These are phyloP conservation scores for Gossypium anomalum DNA, from an alignment of 345 rosid species.

Conservation along the genomic window DNA sequence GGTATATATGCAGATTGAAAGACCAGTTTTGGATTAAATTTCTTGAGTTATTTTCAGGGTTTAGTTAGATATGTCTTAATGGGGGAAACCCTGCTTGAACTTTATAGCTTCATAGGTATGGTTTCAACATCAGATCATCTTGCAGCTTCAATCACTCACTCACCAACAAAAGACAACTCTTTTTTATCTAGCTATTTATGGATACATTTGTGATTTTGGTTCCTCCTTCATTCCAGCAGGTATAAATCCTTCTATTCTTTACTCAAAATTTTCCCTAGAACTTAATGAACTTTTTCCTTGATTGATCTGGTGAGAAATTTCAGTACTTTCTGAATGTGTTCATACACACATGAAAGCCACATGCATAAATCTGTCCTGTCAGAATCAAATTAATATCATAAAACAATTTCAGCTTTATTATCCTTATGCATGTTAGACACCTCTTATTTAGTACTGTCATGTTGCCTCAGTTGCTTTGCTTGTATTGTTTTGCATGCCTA, in stretches of 20 bases:
- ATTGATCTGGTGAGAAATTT: background rate
- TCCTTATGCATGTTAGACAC: no score
- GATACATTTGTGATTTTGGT: background rate
- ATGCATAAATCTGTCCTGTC: conserved; percentile 1
- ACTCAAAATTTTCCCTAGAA: background rate
- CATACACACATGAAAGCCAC: background rate
- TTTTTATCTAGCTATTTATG: background rate
- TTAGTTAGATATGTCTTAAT: no score
- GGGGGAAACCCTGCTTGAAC: no score
- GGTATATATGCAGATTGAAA: background rate
- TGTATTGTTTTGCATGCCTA: background rate
- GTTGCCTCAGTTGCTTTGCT: no score
- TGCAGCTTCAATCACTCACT: conserved; percentile 67
- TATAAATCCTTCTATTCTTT: conserved; percentile 1
- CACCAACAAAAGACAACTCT: conserved; percentile 32
- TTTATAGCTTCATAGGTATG: conserved; percentile 3
- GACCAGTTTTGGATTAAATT: conserved; percentile 5
- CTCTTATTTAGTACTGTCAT: no score
- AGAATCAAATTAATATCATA: background rate
- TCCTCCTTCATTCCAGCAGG: conserved; percentile 14
- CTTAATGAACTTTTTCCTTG: no score
- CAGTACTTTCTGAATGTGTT: background rate
- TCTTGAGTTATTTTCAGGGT: background rate
- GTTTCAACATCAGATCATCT: conserved; percentile 51
- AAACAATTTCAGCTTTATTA: background rate